Evolutionary conservation across 2,329 filamentous ascomycete genomes (phyloP), one percentile per base, ranked within the genome.

Genomic region (Dothideomycetidae sp.): DNA sequence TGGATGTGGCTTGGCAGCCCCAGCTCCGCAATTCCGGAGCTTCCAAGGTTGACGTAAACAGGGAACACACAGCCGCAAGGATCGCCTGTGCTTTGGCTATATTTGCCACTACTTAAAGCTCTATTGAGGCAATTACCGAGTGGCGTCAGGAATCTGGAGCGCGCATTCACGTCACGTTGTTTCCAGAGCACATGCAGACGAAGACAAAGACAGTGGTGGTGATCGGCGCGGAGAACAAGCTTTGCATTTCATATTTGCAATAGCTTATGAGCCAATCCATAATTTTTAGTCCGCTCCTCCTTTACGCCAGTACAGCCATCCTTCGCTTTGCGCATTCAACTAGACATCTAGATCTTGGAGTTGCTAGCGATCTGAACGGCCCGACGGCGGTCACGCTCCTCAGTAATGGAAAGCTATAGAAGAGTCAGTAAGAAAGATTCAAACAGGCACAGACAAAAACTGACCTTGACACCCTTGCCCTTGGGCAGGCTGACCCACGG

Each of bases 401-500:
- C 88, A 55, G 88, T 85, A 61, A 98, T 96, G 62, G 81, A 78
- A 66, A 96, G 84, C 84, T 75, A 41, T 36, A 48, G 37, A 38
- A n/a, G 13, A 13, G 37, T 51, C 44, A 50, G 43, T 26, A 32
- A n/a, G 4, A 11, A 11, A 29, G 11, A 12, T 14, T 19, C 16
- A 21, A 26, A 26, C 7, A n/a, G 21, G 31, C n/a, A 33, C 15
- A 31, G 26, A 34, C 9, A 15, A 21, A 38, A 26, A 48, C 61
- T 35, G 59, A 71, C 68, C 65, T 94, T 93, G 74, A 98, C 90
- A 83, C 90, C 90, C 79, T 94, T 94, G 73, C 90, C 90, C 84
- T 96, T 98, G 66, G 90, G 92, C 63, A 98, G 78, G 58, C 83
- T 93, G 71, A 98, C 78, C 90, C 90, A 98, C 60, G 90, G 88